Percentiles rank a stretch among this genome's conserved stretches.
Evolutionary conservation across 1,284 basidiomycete genomes (phyloP).

Genomic region (Sutorius eximius): DNA sequence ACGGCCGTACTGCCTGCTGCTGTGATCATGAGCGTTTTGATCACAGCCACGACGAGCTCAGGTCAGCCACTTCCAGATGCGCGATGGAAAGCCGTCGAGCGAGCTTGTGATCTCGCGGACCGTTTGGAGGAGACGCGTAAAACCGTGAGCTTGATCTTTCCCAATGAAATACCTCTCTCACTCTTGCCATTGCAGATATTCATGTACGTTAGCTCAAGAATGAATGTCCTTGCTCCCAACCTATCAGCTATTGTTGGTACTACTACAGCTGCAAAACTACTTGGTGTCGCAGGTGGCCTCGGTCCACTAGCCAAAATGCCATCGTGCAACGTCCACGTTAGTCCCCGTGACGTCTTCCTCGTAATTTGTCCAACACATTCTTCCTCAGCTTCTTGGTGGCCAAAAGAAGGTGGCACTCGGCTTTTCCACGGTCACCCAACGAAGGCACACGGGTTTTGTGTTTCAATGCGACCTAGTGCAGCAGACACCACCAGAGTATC

Average conservation of each 20-base stretch:
- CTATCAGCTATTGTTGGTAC: conserved; percentile 98
- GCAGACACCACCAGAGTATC: conserved; percentile 87
- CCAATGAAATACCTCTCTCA: conserved; percentile 5
- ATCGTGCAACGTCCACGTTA: conserved; percentile 90
- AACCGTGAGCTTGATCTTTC: conserved; percentile 51
- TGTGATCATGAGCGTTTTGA: conserved; percentile 93
- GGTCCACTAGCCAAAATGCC: conserved; percentile 92
- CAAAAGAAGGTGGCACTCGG: conserved; percentile 89
- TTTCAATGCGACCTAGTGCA: conserved; percentile 90
- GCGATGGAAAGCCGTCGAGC: conserved; percentile 81
- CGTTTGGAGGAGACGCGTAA: conserved; percentile 86
- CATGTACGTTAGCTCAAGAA: conserved; percentile 97
- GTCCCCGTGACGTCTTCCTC: conserved; percentile 27
- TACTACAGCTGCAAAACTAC: conserved; percentile 94
- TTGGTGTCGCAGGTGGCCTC: conserved; percentile 96
- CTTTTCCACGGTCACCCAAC: conserved; percentile 77
- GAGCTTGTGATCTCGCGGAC: conserved; percentile 86
- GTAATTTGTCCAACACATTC: conserved; percentile 1
- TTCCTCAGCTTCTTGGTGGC: conserved; percentile 82
- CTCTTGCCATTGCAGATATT: conserved; percentile 66
- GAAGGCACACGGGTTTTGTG: conserved; percentile 95
- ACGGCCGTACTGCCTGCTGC: conserved; percentile 85
- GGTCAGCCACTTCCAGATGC: conserved; percentile 71
- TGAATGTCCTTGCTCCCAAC: conserved; percentile 97
- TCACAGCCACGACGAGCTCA: conserved; percentile 90